Evolutionary conservation across 2,329 filamentous ascomycete genomes (phyloP).

Genomic region (Akanthomyces muscarius): DNA sequence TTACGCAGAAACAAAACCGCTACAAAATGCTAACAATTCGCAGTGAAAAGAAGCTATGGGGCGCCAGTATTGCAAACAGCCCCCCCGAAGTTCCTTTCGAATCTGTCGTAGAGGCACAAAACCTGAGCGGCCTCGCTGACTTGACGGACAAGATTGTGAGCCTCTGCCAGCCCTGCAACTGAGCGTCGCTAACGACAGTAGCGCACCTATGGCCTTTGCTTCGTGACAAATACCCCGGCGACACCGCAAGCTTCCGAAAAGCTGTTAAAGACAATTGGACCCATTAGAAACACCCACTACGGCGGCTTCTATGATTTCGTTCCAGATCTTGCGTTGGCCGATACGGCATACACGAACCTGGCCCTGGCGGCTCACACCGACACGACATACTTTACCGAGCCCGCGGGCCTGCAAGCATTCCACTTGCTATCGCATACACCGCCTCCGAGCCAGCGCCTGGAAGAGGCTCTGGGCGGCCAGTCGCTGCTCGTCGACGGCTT

Average conservation of each 20-base stretch:
- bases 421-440: constrained; percentile 74
- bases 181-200: constrained; percentile 30
- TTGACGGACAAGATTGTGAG: constrained; percentile 64
- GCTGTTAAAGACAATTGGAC: constrained; percentile 77
- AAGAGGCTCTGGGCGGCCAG: constrained; percentile 58
- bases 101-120: constrained; percentile 49
- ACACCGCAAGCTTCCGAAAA: constrained; percentile 66
- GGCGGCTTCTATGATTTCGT: constrained; percentile 79
- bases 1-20: neutral
- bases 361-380: constrained; percentile 85
- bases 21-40: neutral
- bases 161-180: neutral
- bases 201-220: constrained; percentile 70
- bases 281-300: constrained; percentile 88
- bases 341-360: constrained; percentile 87
- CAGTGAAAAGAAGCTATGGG: constrained; percentile 25
- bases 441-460: constrained; percentile 31
- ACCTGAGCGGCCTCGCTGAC: constrained; percentile 50
- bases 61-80: constrained; percentile 32
- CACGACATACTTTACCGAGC: constrained; percentile 93
- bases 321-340: constrained; percentile 79
- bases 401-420: constrained; percentile 86
- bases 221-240: constrained; percentile 64
- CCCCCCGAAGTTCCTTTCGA: constrained; percentile 59
- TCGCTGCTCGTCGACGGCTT: constrained; percentile 87